Evolutionary conservation across 2,329 filamentous ascomycete genomes (phyloP).

Genomic region (Exophiala spinifera): DNA sequence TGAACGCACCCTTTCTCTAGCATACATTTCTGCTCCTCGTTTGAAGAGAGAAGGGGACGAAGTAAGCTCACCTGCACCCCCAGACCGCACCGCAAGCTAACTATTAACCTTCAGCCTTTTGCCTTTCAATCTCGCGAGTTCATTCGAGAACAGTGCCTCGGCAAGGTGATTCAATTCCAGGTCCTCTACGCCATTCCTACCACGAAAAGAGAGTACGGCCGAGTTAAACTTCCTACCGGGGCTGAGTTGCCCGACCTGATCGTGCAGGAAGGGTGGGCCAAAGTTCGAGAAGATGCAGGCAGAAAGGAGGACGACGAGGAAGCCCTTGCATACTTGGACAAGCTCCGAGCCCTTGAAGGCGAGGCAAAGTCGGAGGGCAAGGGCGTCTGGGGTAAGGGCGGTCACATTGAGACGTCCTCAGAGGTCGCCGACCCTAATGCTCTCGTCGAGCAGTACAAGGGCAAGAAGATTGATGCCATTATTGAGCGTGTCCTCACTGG

Average conservation of each 20-base stretch:
- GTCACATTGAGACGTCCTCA: slow-evolving; percentile 71
- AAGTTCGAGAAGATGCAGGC: slow-evolving; percentile 89
- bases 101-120: slow-evolving; percentile 55
- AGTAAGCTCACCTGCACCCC: slow-evolving; percentile 39
- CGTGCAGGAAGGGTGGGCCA: slow-evolving; percentile 86
- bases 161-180: slow-evolving; percentile 81
- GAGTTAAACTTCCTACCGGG: slow-evolving; percentile 72
- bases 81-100: slow-evolving; percentile 9
- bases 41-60: slow-evolving; percentile 87
- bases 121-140: slow-evolving; percentile 95
- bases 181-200: slow-evolving; percentile 84
- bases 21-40: slow-evolving; percentile 86
- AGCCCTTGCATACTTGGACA: slow-evolving; percentile 66
- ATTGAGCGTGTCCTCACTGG: slow-evolving; percentile 90
- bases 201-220: slow-evolving; percentile 71
- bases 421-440: slow-evolving; percentile 72
- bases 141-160: slow-evolving; percentile 76
- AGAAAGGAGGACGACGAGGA: slow-evolving; percentile 85
- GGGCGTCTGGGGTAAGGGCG: slow-evolving; percentile 71
- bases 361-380: slow-evolving; percentile 75
- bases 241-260: slow-evolving; percentile 75
- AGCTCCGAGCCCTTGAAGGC: slow-evolving; percentile 71
- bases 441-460: slow-evolving; percentile 81
- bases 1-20: slow-evolving; percentile 84
- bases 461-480: slow-evolving; percentile 76